These are phyloP conservation scores for Diplodia sapinea DNA, from an alignment of 2,329 filamentous ascomycete genomes.

Conservation along the genomic window DNA sequence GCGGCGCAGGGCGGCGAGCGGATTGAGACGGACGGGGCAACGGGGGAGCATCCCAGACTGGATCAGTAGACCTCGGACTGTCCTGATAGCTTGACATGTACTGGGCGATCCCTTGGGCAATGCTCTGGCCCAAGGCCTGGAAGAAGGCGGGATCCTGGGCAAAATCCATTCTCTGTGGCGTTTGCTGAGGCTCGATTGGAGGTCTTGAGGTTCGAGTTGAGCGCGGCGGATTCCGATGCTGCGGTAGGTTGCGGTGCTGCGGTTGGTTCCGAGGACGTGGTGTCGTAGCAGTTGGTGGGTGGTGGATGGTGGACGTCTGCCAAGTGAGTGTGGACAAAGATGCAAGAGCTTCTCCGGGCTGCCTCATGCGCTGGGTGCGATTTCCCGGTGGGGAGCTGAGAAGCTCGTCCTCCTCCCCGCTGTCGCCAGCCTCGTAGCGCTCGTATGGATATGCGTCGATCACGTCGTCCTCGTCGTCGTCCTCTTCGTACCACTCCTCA, in stretches of 20 bases:
- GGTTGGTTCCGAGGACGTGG: neutral
- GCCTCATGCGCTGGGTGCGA: neutral
- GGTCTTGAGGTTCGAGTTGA: neutral
- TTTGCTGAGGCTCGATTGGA: neutral
- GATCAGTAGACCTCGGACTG: neutral
- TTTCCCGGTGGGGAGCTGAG: slow-evolving; percentile 7
- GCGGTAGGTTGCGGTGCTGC: neutral
- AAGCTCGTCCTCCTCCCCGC: slow-evolving; percentile 24
- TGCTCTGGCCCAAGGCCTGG: slow-evolving; percentile 42
- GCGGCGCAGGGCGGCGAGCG: neutral
- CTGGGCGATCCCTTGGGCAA: slow-evolving; percentile 44
- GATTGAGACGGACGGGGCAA: neutral
- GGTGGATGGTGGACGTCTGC: neutral
- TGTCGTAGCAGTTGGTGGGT: neutral
- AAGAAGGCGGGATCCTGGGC: slow-evolving; percentile 34
- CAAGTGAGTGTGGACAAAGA: slow-evolving; percentile 5
- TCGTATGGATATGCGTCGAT: neutral
- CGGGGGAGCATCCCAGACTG: slow-evolving; percentile 26
- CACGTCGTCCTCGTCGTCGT: neutral
- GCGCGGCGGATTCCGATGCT: neutral
- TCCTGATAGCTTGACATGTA: slow-evolving; percentile 35
- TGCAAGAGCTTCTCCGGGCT: neutral
- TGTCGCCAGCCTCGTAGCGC: neutral
- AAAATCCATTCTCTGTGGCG: slow-evolving; percentile 13
- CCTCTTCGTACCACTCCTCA: neutral